Conservation (phyloP, 345 rosid species). For the Hypericum perforatum region DNA sequence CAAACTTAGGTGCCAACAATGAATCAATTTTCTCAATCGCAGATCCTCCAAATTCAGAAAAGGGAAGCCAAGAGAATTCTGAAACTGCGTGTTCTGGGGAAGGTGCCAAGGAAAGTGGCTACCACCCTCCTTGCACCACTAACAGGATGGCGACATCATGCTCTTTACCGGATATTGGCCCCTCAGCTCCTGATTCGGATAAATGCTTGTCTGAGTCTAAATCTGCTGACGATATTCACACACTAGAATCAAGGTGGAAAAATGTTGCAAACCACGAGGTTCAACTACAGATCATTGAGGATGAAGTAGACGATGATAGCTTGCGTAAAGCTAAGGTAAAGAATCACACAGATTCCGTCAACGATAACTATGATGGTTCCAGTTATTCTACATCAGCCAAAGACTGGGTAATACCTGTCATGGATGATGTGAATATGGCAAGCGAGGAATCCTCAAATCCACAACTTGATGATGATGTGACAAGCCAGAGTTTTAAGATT, state of each 20-base stretch:
- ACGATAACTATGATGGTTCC: constrained; percentile 40
- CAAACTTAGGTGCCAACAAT: constrained; percentile 35
- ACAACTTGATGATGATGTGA: constrained; percentile 34
- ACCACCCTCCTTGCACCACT: constrained; percentile 29
- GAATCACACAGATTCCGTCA: constrained; percentile 29
- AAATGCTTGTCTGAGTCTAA: constrained; percentile 32
- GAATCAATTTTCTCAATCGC: constrained; percentile 52
- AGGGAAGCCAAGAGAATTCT: constrained; percentile 34
- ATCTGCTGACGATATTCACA: constrained; percentile 51
- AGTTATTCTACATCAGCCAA: constrained; percentile 46
- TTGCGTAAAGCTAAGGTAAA: constrained; percentile 20
- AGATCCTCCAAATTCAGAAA: constrained; percentile 42
- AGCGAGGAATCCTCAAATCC: constrained; percentile 36
- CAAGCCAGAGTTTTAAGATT: constrained; percentile 53
- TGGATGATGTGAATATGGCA: constrained; percentile 33
- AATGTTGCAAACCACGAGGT: constrained; percentile 30
- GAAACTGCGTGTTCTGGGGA: constrained; percentile 33
- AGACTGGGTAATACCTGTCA: constrained; percentile 63
- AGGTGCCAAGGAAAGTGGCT: constrained; percentile 30
- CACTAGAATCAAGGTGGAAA: constrained; percentile 23
- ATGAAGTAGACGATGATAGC: constrained; percentile 25
- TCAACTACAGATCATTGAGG: constrained; percentile 18
- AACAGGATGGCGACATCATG: constrained; percentile 35
- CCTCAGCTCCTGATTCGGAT: constrained; percentile 19
- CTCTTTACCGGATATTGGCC: constrained; percentile 47